These are phyloP conservation scores for Malania oleifera DNA, from an alignment of 164 flowering plant genomes.

Conservation along the genomic window DNA sequence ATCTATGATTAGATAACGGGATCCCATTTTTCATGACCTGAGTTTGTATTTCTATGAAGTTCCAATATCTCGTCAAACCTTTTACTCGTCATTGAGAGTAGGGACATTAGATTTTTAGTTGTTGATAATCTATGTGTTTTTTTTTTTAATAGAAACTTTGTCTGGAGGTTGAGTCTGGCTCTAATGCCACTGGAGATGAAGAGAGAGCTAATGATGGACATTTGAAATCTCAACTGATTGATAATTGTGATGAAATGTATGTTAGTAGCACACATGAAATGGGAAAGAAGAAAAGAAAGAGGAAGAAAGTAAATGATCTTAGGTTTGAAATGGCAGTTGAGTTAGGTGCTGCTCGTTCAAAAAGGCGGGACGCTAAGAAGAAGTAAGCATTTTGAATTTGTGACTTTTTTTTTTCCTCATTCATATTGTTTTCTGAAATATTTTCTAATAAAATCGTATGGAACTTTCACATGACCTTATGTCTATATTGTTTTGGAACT, in stretches of 20 bases:
- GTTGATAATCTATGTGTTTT: background rate
- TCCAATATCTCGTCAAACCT: background rate
- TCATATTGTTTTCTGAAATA: too few relatives aligned
- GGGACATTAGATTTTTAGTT: background rate
- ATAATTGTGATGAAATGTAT: constrained; percentile 13
- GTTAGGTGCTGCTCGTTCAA: constrained; percentile 29
- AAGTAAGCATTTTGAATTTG: constrained; percentile 42
- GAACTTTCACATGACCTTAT: too few relatives aligned
- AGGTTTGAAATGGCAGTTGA: constrained; percentile 40
- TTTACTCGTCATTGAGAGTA: background rate
- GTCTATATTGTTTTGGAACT: too few relatives aligned
- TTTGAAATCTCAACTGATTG: constrained; percentile 11
- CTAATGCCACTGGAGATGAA: constrained; percentile 13
- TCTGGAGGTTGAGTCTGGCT: constrained; percentile 11
- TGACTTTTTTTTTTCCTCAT: background rate
- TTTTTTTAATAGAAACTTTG: constrained; percentile 32
- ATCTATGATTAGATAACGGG: too few relatives aligned
- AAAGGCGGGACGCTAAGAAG: constrained; percentile 62
- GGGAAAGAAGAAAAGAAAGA: constrained; percentile 58
- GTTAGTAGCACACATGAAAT: constrained; percentile 24
- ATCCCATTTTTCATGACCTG: background rate
- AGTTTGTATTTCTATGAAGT: background rate
- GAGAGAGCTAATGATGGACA: constrained; percentile 21
- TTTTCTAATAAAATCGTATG: background rate
- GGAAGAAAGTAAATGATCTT: constrained; percentile 51